A percentile compares a stretch with the other conserved stretches of the same genome.
These are phyloP conservation scores for Apiospora hydei DNA, from an alignment of 2,329 filamentous ascomycete species.

Conservation along the genomic window DNA sequence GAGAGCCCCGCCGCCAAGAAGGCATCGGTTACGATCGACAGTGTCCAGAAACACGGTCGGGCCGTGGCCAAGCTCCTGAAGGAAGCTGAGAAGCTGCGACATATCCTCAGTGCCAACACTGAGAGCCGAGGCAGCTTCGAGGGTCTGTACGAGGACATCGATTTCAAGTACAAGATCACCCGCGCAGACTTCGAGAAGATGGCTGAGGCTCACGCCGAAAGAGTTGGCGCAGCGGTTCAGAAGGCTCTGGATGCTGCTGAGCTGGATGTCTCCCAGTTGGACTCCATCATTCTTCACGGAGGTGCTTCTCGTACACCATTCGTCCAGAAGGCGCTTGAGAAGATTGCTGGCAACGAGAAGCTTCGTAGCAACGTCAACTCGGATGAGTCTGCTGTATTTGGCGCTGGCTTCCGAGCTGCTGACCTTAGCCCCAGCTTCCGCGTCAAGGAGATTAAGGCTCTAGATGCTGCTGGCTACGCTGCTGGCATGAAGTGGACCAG, in stretches of 20 bases:
- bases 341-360: constrained; percentile 76
- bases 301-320: constrained; percentile 91
- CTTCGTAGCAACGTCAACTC: constrained; percentile 94
- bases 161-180: constrained; percentile 90
- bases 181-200: constrained; percentile 84
- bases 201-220: constrained; percentile 69
- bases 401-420: constrained; percentile 92
- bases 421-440: constrained; percentile 93
- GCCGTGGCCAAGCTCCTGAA: constrained; percentile 91
- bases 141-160: constrained; percentile 87
- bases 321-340: constrained; percentile 88
- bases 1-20: constrained; percentile 73
- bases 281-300: constrained; percentile 92
- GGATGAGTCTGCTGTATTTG: constrained; percentile 95
- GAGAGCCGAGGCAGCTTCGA: constrained; percentile 85
- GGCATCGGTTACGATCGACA: constrained; percentile 65
- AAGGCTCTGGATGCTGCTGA: constrained; percentile 78
- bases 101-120: constrained; percentile 91
- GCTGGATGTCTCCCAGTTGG: constrained; percentile 76
- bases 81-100: constrained; percentile 85
- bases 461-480: constrained; percentile 78
- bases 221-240: constrained; percentile 74
- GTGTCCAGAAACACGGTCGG: constrained; percentile 78
- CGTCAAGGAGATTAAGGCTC: constrained; percentile 92
- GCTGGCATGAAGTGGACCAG: constrained; percentile 78